phyloP scores from a whole-genome alignment of 768 basidiomycete species.

The Leccinellum luteum region DNA sequence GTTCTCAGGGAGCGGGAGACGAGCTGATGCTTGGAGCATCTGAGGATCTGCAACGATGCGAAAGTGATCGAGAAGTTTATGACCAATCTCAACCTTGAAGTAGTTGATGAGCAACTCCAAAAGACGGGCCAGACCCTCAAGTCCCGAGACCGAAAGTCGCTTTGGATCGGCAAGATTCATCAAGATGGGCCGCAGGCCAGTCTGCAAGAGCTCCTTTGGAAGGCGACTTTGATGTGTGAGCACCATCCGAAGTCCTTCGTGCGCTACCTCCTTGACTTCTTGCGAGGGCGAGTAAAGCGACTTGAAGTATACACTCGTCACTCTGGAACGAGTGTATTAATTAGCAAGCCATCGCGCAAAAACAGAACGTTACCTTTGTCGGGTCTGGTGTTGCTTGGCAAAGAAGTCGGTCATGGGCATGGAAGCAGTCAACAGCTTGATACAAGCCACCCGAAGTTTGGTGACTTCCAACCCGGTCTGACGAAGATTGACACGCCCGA shows the following conservation, averaged over 20 bases:
- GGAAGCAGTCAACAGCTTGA: constrained; percentile 88
- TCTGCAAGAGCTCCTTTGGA: constrained; percentile 93
- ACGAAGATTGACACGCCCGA: constrained; percentile 71
- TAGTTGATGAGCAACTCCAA: constrained; percentile 95
- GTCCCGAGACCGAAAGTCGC: constrained; percentile 83
- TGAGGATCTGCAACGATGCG: constrained; percentile 87
- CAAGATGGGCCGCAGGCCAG: constrained; percentile 91
- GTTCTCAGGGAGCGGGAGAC: constrained; percentile 79
- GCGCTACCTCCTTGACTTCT: constrained; percentile 94
- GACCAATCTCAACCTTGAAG: constrained; percentile 99
- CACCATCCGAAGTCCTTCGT: constrained; percentile 88
- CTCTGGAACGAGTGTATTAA: constrained; percentile 45
- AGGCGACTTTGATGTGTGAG: constrained; percentile 86
- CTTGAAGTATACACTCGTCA: constrained; percentile 97
- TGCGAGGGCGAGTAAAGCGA: constrained; percentile 89
- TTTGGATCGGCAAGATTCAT: constrained; percentile 98
- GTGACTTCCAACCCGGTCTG: constrained; percentile 80
- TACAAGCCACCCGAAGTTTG: constrained; percentile 90
- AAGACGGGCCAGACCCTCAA: constrained; percentile 92
- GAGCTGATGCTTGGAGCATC: constrained; percentile 76
- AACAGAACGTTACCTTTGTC: constrained; percentile 63
- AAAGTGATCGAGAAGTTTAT: constrained; percentile 96
- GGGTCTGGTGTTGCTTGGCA: constrained; percentile 74
- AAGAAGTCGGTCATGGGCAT: constrained; percentile 96
- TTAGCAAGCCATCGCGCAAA: background rate